Percentiles rank a stretch among this genome's conserved stretches.
phyloP scores from a whole-genome alignment of 164 flowering plant species.

The Amborella trichopoda region DNA sequence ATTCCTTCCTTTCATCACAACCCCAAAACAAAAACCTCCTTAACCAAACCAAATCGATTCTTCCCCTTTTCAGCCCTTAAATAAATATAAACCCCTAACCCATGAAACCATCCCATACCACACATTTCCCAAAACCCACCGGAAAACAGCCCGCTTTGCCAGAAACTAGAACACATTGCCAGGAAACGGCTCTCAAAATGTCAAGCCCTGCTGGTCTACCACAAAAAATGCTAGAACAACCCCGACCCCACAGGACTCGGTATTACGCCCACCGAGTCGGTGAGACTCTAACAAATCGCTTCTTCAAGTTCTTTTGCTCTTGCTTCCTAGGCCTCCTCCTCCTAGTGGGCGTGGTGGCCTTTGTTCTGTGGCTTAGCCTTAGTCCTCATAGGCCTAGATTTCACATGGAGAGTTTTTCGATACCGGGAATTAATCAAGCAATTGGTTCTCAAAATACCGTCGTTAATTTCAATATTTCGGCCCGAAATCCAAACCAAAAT shows the following conservation, averaged over 20 bases:
- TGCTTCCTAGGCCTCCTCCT: constrained; percentile 43
- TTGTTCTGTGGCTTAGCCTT: constrained; percentile 75
- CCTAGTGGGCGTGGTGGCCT: constrained; percentile 41
- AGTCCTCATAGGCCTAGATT: constrained; percentile 91
- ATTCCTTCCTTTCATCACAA: too few relatives aligned
- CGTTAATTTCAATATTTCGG: constrained; percentile 44
- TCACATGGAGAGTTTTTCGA: constrained; percentile 37
- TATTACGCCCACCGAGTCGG: constrained; percentile 59
- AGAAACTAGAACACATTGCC: too few relatives aligned
- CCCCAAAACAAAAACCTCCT: too few relatives aligned
- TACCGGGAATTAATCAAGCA: constrained; percentile 33
- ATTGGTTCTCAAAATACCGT: constrained; percentile 35
- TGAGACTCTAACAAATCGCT: constrained; percentile 59
- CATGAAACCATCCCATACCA: too few relatives aligned
- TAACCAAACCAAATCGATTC: too few relatives aligned
- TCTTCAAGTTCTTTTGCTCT: constrained; percentile 54
- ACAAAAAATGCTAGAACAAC: too few relatives aligned
- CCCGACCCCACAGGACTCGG: constrained; percentile 40
- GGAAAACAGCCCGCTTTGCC: too few relatives aligned
- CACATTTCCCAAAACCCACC: too few relatives aligned
- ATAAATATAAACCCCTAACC: too few relatives aligned
- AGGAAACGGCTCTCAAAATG: too few relatives aligned
- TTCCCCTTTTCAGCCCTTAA: too few relatives aligned
- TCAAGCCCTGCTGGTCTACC: too few relatives aligned
- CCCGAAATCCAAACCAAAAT: constrained; percentile 57